Evolutionary conservation across 345 rosid species (phyloP), one percentile per base, ranked within the genome.

Genomic region (Hypericum perforatum): DNA sequence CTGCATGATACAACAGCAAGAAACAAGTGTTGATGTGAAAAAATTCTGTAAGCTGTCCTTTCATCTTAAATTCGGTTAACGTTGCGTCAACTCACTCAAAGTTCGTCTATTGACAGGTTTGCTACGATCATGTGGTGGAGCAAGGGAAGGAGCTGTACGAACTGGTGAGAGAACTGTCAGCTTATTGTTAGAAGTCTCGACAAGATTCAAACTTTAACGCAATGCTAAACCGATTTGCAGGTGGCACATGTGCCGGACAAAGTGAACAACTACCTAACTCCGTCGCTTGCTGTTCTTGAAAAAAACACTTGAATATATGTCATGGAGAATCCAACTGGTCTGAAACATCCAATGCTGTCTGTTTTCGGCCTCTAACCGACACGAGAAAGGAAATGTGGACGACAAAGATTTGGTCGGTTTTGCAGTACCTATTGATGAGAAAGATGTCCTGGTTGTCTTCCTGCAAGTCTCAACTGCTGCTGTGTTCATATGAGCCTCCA

Each of bases 221-320:
- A 22, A 22, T 22, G 32, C 2, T 22, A 22, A 22, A 22, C 32
- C 4, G 32, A 22, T 59, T 16, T 65, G 59, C 72, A 87, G 96
- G 95, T 91, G 54, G 96, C 98, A 29, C 98, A 91, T 77, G 66
- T 87, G 64, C 98, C 98, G 0, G 96, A 85, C 69, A 91, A 91
- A 75, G 98, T 96, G 16, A 91, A 91, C 63, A 91, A 87, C 74
- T 91, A 91, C 73, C 72, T 91, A 74, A 81, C 98, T 12, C 96
- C 96, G 8, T 96, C 96, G 11, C 62, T 87, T 22, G 78, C 95
- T 11, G 86, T 85, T 14, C 72, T 91, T 43, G 96, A 91, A 73
- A 91, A 85, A 65, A 91, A 91, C 74, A 90, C 90, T 13, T 89
- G 60, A 78, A 1, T 4, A 22, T 22, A 22, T 22, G 1, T 22